Conservation (phyloP, 1,284 basidiomycete species). For the Puccinia horiana region DNA sequence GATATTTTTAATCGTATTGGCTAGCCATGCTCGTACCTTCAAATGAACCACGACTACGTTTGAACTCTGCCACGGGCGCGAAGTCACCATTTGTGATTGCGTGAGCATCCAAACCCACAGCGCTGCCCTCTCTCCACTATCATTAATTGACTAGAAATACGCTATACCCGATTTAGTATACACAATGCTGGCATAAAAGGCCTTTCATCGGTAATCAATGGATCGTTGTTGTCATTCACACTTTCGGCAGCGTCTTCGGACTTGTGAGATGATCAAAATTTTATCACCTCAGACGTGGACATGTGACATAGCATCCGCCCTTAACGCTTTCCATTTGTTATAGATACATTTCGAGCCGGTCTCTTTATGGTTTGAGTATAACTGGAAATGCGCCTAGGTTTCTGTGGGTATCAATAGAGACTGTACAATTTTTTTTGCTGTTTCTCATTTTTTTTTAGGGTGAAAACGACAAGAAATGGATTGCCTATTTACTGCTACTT, state of each 20-base stretch:
- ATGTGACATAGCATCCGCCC: no score
- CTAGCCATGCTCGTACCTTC: slow-evolving; percentile 47
- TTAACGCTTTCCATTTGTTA: neutral
- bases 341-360: slow-evolving; percentile 49
- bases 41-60: slow-evolving; percentile 42
- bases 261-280: slow-evolving; percentile 28
- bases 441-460: neutral
- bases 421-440: neutral
- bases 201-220: slow-evolving; percentile 44
- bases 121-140: neutral
- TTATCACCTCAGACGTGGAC: neutral
- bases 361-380: slow-evolving; percentile 46
- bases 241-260: slow-evolving; percentile 49
- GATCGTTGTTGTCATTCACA: slow-evolving; percentile 28
- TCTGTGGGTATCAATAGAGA: slow-evolving; percentile 32
- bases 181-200: slow-evolving; percentile 50
- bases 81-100: slow-evolving; percentile 50
- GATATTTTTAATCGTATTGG: neutral
- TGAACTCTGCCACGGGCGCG: slow-evolving; percentile 29
- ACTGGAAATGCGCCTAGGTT: slow-evolving; percentile 48
- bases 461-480: slow-evolving; percentile 34
- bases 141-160: neutral
- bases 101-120: slow-evolving; percentile 8
- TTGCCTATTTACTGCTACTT: slow-evolving; percentile 46
- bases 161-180: slow-evolving; percentile 19